Percentiles rank a stretch among this genome's conserved stretches.
These are phyloP conservation scores for Sutorius australiensis DNA, from an alignment of 768 basidiomycete genomes.

Conservation along the genomic window DNA sequence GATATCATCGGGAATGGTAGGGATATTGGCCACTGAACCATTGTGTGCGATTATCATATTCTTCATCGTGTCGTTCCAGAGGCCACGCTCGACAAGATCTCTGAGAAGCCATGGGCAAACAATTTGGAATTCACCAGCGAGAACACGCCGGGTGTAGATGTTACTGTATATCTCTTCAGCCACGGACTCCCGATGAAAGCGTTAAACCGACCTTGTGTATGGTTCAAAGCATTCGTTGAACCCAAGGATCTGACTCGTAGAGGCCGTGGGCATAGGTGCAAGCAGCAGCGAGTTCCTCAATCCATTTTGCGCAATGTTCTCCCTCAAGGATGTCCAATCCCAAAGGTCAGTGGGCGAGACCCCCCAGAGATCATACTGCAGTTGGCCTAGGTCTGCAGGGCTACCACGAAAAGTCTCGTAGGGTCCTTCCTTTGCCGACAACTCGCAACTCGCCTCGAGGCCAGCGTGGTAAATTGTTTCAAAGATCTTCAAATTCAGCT, in stretches of 20 bases:
- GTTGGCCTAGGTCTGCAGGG: constrained; percentile 81
- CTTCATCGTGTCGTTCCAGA: constrained; percentile 99
- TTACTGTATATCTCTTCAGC: constrained; percentile 53
- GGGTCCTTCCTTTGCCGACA: constrained; percentile 73
- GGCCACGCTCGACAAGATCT: constrained; percentile 89
- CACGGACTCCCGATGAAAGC: background rate
- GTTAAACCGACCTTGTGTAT: constrained; percentile 74
- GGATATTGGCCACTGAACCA: constrained; percentile 84
- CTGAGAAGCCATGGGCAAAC: constrained; percentile 99
- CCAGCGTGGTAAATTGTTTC: constrained; percentile 98
- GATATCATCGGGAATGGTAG: constrained; percentile 81
- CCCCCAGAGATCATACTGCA: constrained; percentile 96
- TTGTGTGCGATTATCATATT: constrained; percentile 98
- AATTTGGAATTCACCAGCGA: constrained; percentile 99
- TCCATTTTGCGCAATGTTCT: constrained; percentile 75
- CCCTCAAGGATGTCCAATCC: constrained; percentile 91
- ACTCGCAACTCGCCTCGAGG: constrained; percentile 84
- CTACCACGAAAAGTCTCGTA: constrained; percentile 91
- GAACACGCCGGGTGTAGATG: constrained; percentile 97
- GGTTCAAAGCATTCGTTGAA: constrained; percentile 99
- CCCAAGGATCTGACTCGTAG: constrained; percentile 96
- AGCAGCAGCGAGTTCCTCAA: constrained; percentile 86
- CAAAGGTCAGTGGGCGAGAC: constrained; percentile 86
- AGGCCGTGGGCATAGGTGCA: constrained; percentile 99
- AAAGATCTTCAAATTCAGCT: constrained; percentile 93